Evolutionary conservation across 257 asterid species (phyloP).

Genomic region (Rubia yunnanensis): DNA sequence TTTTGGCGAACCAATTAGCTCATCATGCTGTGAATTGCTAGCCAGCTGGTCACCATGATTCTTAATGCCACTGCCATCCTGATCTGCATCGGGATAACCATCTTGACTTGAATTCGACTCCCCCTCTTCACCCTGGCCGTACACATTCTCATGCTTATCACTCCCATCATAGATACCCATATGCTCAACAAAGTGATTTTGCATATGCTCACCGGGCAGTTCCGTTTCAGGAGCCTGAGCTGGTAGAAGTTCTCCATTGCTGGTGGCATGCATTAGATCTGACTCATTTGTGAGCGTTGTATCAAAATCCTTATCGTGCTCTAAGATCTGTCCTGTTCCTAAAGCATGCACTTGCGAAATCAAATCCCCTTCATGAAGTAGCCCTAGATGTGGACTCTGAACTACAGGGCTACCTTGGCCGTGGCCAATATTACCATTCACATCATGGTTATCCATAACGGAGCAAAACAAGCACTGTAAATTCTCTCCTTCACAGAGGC

Average conservation of each 20-base stretch:
- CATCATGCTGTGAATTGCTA: slow-evolving; percentile 22
- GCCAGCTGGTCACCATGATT: slow-evolving; percentile 18
- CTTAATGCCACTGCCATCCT: slow-evolving; percentile 22
- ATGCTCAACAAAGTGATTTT: slow-evolving; percentile 16
- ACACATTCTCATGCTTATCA: slow-evolving; percentile 29
- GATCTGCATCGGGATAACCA: slow-evolving; percentile 18
- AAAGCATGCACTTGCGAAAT: slow-evolving; percentile 17
- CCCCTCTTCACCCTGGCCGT: slow-evolving; percentile 19
- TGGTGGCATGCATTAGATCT: slow-evolving; percentile 16
- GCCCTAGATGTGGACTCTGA: slow-evolving; percentile 30
- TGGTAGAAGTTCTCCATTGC: slow-evolving; percentile 16
- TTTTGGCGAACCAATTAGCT: slow-evolving; percentile 28
- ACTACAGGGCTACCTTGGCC: slow-evolving; percentile 19
- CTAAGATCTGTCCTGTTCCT: slow-evolving; percentile 20
- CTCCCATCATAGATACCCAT: slow-evolving; percentile 21
- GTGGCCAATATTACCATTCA: slow-evolving; percentile 13
- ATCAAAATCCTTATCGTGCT: slow-evolving; percentile 23
- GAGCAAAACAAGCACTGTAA: slow-evolving; percentile 4
- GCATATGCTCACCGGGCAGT: slow-evolving; percentile 22
- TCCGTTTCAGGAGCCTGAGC: slow-evolving; percentile 21
- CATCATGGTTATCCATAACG: slow-evolving; percentile 25
- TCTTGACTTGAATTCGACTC: slow-evolving; percentile 14
- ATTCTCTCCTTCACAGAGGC: not conserved
- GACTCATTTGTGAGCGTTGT: slow-evolving; percentile 13
- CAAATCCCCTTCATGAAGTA: slow-evolving; percentile 19